These are phyloP conservation scores for Bisporella sp. DNA, from an alignment of 2,329 filamentous ascomycete genomes.

Conservation along the genomic window DNA sequence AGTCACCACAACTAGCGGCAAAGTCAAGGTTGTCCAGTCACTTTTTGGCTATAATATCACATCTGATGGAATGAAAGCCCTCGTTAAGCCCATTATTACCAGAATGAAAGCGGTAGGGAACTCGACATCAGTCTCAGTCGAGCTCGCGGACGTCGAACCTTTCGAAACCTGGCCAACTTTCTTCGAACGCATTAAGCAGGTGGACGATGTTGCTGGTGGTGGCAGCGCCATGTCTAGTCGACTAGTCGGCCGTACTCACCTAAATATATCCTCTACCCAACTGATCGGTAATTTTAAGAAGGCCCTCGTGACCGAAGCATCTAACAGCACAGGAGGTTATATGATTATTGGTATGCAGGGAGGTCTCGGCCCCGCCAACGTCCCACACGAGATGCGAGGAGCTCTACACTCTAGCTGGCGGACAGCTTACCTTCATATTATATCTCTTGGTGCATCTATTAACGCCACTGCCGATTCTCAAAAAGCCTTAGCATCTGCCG, in stretches of 20 bases:
- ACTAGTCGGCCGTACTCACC: constrained; percentile 28
- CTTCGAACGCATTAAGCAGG: neutral
- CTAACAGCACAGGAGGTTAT: constrained; percentile 25
- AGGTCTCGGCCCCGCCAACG: constrained; percentile 4
- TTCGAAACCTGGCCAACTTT: neutral
- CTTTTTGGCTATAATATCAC: constrained; percentile 3
- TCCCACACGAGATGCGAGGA: neutral
- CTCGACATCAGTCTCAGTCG: neutral
- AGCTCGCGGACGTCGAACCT: neutral
- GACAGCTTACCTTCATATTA: constrained; percentile 5
- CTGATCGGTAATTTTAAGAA: constrained; percentile 14
- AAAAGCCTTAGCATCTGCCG: constrained; percentile 5
- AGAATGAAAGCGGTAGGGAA: neutral
- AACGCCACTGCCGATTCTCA: neutral
- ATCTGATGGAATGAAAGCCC: neutral
- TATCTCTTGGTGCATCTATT: neutral
- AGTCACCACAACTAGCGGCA: neutral
- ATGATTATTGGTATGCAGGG: constrained; percentile 15
- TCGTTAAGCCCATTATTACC: neutral
- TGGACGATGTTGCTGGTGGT: neutral
- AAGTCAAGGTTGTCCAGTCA: neutral
- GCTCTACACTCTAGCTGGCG: constrained; percentile 8
- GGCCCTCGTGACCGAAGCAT: constrained; percentile 22
- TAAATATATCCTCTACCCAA: constrained; percentile 20
- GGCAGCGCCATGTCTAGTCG: constrained; percentile 17